Percentiles rank a stretch among this genome's conserved stretches.
phyloP scores from a whole-genome alignment of 495 filamentous ascomycete species.

The Cenococcum geophilum region DNA sequence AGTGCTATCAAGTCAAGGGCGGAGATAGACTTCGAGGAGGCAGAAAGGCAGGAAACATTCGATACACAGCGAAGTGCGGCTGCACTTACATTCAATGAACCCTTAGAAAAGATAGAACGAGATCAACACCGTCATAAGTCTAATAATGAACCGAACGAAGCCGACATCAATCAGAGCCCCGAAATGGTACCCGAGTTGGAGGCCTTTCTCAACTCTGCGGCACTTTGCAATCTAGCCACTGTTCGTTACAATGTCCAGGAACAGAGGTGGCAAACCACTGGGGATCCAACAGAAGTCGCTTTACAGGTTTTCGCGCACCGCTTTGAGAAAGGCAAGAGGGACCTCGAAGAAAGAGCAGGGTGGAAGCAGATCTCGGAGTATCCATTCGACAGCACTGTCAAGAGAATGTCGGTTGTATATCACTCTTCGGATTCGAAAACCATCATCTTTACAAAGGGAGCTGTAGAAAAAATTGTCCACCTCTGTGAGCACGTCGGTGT shows the following conservation, averaged over 20 bases:
- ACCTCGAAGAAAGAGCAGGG: conserved; percentile 45
- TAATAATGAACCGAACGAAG: conserved; percentile 20
- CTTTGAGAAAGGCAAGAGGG: conserved; percentile 57
- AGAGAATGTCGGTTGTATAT: conserved; percentile 79
- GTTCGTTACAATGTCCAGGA: conserved; percentile 53
- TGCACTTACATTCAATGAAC: conserved; percentile 51
- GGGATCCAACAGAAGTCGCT: conserved; percentile 80
- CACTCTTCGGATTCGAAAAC: conserved; percentile 40
- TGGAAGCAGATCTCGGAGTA: conserved; percentile 68
- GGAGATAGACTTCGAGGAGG: conserved; percentile 30
- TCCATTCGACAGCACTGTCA: conserved; percentile 75
- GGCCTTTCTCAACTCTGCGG: conserved; percentile 60
- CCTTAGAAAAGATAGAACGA: conserved; percentile 38
- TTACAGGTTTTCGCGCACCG: conserved; percentile 72
- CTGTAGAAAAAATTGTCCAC: conserved; percentile 72
- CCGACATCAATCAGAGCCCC: conserved; percentile 23
- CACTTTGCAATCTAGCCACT: conserved; percentile 71
- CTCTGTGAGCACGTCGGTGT: conserved; percentile 57
- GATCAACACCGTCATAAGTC: background rate
- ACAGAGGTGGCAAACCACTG: conserved; percentile 62
- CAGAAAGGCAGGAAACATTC: conserved; percentile 33
- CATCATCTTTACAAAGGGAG: conserved; percentile 71
- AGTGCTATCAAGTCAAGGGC: conserved; percentile 29
- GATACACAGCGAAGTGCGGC: conserved; percentile 49
- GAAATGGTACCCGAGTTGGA: conserved; percentile 42